phyloP scores from a whole-genome alignment of 495 filamentous ascomycete species.

The Trichoderma virens region DNA sequence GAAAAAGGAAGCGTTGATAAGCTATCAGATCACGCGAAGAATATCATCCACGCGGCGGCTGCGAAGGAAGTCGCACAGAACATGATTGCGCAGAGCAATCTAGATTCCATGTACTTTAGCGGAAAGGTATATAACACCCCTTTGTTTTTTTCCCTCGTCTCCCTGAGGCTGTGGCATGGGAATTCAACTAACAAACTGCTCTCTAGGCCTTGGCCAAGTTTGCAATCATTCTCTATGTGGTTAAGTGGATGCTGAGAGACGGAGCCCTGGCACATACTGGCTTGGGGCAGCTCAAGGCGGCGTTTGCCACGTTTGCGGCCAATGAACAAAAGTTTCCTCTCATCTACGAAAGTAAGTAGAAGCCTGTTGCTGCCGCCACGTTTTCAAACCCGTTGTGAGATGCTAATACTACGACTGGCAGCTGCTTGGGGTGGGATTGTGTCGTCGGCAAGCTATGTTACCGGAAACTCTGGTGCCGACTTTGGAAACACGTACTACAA shows the following conservation, averaged over 20 bases:
- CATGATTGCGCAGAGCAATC: constrained; percentile 59
- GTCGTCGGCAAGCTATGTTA: constrained; percentile 70
- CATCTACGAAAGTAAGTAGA: constrained; percentile 60
- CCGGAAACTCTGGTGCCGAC: constrained; percentile 60
- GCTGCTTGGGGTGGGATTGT: constrained; percentile 79
- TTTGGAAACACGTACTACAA: constrained; percentile 87
- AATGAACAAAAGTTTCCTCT: constrained; percentile 75
- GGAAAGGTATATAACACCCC: constrained; percentile 54
- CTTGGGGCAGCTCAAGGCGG: constrained; percentile 59
- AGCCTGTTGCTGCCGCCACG: neutral
- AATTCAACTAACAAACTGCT: constrained; percentile 16
- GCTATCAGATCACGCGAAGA: constrained; percentile 45
- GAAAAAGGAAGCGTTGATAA: constrained; percentile 37
- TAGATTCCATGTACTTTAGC: constrained; percentile 90
- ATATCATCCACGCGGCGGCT: constrained; percentile 50
- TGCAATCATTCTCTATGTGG: constrained; percentile 61
- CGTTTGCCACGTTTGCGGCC: constrained; percentile 66
- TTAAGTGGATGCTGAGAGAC: constrained; percentile 59
- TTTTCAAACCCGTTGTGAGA: neutral
- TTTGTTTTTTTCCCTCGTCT: neutral
- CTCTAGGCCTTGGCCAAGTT: constrained; percentile 76
- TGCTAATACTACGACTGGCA: constrained; percentile 11
- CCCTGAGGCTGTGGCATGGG: too few relatives aligned
- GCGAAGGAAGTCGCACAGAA: constrained; percentile 63
- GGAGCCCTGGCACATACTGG: constrained; percentile 50